Evolutionary conservation across 148 eudicot species (phyloP).

Genomic region (Pharnaceum exiguum): DNA sequence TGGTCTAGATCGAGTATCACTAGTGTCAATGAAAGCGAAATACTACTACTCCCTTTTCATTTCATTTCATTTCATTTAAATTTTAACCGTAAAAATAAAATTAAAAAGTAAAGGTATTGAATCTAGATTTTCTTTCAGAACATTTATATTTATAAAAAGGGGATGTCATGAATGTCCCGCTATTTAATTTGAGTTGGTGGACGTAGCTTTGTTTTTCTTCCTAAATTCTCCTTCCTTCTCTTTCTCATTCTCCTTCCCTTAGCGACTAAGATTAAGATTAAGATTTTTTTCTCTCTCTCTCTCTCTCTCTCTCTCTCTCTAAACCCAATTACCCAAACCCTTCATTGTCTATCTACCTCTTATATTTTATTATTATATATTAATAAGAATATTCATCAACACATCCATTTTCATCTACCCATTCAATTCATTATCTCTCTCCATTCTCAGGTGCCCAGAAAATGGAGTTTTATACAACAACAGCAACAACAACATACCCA

Average conservation of each 20-base stretch:
- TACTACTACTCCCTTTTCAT: no score
- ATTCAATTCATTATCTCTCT: no score
- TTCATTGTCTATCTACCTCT: neutral
- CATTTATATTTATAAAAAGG: neutral
- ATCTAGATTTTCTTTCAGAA: slow-evolving; percentile 2
- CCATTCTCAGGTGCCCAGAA: neutral
- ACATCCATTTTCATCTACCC: neutral
- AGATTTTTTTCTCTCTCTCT: neutral
- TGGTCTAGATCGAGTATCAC: neutral
- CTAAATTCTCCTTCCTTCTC: no score
- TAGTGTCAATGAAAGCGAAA: slow-evolving; percentile 14
- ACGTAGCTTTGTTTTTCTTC: slow-evolving; percentile 23
- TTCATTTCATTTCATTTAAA: neutral
- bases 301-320: neutral
- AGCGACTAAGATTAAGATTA: slow-evolving; percentile 33
- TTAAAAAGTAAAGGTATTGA: neutral
- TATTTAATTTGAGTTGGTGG: slow-evolving; percentile 50
- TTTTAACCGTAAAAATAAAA: neutral
- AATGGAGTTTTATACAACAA: slow-evolving; percentile 52
- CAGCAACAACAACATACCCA: no score
- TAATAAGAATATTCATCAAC: neutral
- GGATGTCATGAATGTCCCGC: slow-evolving; percentile 1
- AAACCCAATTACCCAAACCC: neutral
- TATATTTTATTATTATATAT: neutral
- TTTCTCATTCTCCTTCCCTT: no score